These are phyloP conservation scores for Ilex aquifolium DNA, from an alignment of 257 asterid genomes.

Conservation along the genomic window DNA sequence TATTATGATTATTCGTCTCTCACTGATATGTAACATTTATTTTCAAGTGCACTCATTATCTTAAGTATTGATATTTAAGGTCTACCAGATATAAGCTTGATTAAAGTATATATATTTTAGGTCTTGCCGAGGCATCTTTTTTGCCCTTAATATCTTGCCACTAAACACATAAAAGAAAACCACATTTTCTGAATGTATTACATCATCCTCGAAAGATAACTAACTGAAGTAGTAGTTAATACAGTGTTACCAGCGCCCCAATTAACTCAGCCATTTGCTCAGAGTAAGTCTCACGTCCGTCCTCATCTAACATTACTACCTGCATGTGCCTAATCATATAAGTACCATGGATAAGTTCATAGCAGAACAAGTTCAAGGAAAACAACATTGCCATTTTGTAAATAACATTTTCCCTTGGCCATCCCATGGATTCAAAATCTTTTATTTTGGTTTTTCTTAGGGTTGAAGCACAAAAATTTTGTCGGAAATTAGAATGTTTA, in stretches of 20 bases:
- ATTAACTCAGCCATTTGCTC: slow-evolving; percentile 72
- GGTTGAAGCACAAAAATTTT: no score
- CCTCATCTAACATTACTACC: slow-evolving; percentile 84
- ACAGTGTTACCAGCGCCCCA: slow-evolving; percentile 65
- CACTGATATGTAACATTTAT: no score
- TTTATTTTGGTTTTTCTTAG: no score
- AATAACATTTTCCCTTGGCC: background rate
- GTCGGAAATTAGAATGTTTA: no score
- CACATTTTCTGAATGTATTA: background rate
- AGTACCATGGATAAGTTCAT: slow-evolving; percentile 3
- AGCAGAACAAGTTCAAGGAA: slow-evolving; percentile 4
- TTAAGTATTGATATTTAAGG: no score
- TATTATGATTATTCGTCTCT: no score
- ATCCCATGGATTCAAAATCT: no score
- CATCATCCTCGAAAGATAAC: no score
- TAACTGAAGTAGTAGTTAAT: slow-evolving; percentile 15
- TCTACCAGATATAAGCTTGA: background rate
- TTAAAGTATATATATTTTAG: background rate
- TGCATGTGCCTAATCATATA: slow-evolving; percentile 21
- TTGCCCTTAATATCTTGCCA: background rate
- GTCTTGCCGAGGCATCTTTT: no score
- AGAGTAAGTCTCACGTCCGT: slow-evolving; percentile 52
- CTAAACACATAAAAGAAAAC: background rate
- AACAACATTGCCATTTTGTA: background rate
- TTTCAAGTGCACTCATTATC: no score